These are phyloP conservation scores for Amoebophrya sp. DNA, from an alignment of 169 alveolate species.

Conservation along the genomic window DNA sequence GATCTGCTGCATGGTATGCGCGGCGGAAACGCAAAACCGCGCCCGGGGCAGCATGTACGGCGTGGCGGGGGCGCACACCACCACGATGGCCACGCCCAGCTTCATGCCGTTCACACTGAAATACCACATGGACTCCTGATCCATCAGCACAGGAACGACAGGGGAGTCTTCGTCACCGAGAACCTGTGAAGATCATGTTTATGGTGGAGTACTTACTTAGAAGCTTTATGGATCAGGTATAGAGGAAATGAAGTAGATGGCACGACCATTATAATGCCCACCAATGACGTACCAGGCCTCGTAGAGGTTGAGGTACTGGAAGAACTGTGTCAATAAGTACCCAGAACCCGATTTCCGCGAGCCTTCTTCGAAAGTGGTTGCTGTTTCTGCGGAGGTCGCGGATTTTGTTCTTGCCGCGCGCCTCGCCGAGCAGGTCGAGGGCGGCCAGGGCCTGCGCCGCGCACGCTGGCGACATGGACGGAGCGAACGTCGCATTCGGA, in stretches of 20 bases:
- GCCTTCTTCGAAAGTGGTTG: constrained; percentile 12
- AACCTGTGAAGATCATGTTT: background rate
- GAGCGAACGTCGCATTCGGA: background rate
- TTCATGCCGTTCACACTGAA: background rate
- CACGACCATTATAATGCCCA: no score
- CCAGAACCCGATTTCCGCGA: background rate
- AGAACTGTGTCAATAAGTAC: no score
- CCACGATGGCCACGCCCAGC: background rate
- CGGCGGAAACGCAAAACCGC: constrained; percentile 15
- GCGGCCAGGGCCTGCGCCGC: constrained; percentile 19
- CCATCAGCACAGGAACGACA: background rate
- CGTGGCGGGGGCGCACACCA: constrained; percentile 10
- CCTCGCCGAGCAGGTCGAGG: background rate
- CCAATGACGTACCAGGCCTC: no score
- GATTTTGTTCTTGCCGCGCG: constrained; percentile 6
- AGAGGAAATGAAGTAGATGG: no score
- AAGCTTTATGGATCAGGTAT: no score
- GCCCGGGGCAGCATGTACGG: constrained; percentile 19
- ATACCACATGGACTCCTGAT: background rate
- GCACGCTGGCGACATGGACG: constrained; percentile 9
- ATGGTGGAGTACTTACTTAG: no score
- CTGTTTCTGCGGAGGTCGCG: background rate
- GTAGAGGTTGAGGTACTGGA: no score
- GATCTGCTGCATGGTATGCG: constrained; percentile 12
- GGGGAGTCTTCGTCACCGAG: constrained; percentile 11